Evolutionary conservation across 345 rosid species (phyloP).

Genomic region (Tarenaya hassleriana): DNA sequence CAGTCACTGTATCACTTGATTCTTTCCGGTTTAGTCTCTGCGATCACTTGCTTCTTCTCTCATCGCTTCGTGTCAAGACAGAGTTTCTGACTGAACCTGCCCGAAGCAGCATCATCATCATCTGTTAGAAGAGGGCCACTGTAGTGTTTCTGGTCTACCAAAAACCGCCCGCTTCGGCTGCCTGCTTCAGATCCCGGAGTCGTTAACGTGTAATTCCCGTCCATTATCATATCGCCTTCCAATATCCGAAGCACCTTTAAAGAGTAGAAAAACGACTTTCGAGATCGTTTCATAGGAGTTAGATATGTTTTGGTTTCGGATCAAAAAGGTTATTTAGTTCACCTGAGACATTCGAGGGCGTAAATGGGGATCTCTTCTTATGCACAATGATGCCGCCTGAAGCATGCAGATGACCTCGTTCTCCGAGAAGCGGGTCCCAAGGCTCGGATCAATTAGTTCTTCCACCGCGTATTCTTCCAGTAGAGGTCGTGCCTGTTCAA

Average conservation of each 20-base stretch:
- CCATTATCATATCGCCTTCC: conserved; percentile 77
- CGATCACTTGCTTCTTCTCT: too few relatives aligned
- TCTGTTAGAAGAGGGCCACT: conserved; percentile 36
- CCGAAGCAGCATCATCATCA: conserved; percentile 39
- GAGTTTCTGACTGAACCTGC: conserved; percentile 49
- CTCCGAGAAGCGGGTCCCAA: conserved; percentile 47
- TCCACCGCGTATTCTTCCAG: conserved; percentile 70
- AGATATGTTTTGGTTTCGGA: background rate
- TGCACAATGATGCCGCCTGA: conserved; percentile 86
- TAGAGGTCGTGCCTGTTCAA: conserved; percentile 73
- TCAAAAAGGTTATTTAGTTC: conserved; percentile 12
- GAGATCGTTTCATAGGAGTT: background rate
- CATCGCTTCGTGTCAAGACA: conserved; percentile 27
- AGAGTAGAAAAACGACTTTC: too few relatives aligned
- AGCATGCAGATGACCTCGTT: conserved; percentile 80
- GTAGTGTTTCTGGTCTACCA: conserved; percentile 37
- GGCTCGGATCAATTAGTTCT: conserved; percentile 65
- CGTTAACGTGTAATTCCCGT: conserved; percentile 41
- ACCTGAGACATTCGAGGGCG: conserved; percentile 99
- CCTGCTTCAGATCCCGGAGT: conserved; percentile 58
- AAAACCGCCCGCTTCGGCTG: conserved; percentile 54
- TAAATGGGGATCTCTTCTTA: conserved; percentile 69
- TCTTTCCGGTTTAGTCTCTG: too few relatives aligned
- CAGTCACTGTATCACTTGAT: too few relatives aligned
- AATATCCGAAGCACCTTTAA: conserved; percentile 75